Base-by-base conservation (phyloP, 192 early-diverging fungal genomes). In the Rhizophlyctis rosea region DNA sequence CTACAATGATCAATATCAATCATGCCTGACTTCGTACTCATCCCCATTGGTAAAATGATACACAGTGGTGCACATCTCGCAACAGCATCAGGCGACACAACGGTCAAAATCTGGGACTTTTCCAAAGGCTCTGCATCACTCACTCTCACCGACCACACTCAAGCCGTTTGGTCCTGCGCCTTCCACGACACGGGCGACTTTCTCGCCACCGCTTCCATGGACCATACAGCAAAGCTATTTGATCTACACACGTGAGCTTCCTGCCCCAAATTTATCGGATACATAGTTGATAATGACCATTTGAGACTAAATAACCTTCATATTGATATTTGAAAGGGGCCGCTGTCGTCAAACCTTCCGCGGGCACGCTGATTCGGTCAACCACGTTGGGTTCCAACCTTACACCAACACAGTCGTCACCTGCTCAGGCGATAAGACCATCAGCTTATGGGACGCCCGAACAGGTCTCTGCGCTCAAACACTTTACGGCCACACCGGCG, bases 101-200 rank as follows among this genome's bases (percentile, higher is more conserved):
- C 82, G 5, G 66, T 80, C 29, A 84, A 81, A 50, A 30, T 84
- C 13, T 84, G 82, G 82, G 82, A 84, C 51, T 84, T 84, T 68
- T 39, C 64, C 0, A 79, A 79, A 35, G 79, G 76, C 3, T 47
- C 76, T 18, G 82, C 79, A 18, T 74, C 74, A 0, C 31, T 71
- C 1, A 79, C 79, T 21, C 61, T 84, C 4, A 50, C 56, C 4
- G 82, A 84, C 29, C 82, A 84, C 62, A 81, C 82, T 0, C 77
- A 80, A 61, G 73, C 82, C 1, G 82, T 81, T 11, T 84, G 82
- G 82, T 48, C 64, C 32, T 83, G 81, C 59, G 71, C 76, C 0
- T 84, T 81, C 67, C 82, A 84, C 47, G 82, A 84, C 52, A 62
- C 57, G n/a, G 82, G 82, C 13, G 73, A 77, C 34, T 76, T 74